Conservation (phyloP, 2,329 filamentous ascomycete species). For the Pseudogymnoascus sp. region DNA sequence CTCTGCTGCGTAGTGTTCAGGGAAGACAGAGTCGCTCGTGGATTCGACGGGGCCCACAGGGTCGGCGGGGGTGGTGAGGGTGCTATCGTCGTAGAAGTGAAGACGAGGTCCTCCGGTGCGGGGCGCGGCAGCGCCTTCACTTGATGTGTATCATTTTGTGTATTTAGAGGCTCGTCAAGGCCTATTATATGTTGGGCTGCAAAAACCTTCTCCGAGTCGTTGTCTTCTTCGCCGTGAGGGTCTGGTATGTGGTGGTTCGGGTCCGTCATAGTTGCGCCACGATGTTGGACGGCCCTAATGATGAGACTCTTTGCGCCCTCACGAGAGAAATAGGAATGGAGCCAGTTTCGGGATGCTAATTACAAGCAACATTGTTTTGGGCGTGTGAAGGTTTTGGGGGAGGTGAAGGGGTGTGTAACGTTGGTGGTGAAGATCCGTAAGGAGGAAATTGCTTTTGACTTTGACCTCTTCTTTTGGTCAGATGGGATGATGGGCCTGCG, state of each 20-base stretch:
- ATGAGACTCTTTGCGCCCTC: background rate
- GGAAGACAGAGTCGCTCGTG: constrained; percentile 22
- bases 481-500: background rate
- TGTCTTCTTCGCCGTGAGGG: background rate
- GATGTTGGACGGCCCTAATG: background rate
- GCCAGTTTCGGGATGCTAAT: background rate
- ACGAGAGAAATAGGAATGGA: background rate
- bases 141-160: background rate
- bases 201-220: background rate
- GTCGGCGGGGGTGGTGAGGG: constrained; percentile 15
- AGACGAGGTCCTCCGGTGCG: constrained; percentile 11
- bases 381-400: background rate
- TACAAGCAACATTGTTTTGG: constrained; percentile 2
- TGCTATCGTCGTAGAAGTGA: constrained; percentile 12
- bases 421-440: background rate
- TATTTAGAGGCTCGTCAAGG: background rate
- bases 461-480: background rate
- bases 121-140: background rate
- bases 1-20: constrained; percentile 15
- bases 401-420: background rate
- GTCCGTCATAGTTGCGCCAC: background rate
- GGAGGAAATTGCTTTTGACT: constrained; percentile 9
- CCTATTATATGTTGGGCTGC: background rate
- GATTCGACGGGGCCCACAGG: constrained; percentile 36
- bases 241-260: background rate